Conservation (phyloP, 345 rosid genomes). For the Euphorbia peplus region DNA sequence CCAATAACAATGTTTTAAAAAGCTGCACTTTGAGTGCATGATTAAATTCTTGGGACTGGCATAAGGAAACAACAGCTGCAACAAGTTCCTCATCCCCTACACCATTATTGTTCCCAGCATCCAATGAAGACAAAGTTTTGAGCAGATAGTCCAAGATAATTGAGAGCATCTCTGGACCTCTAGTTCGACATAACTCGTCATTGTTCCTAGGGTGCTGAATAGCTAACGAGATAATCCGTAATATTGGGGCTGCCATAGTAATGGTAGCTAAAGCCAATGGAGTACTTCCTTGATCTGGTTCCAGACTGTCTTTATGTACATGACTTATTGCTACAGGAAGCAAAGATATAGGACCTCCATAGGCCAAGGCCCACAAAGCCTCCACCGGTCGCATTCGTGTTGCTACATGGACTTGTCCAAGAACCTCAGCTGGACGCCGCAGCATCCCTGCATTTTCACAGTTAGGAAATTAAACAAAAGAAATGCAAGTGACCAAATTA, state of each 20-base stretch:
- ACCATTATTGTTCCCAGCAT: slow-evolving; percentile 54
- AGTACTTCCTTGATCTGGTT: slow-evolving; percentile 60
- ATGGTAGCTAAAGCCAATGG: slow-evolving; percentile 58
- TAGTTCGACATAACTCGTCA: slow-evolving; percentile 73
- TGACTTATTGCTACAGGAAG: slow-evolving; percentile 80
- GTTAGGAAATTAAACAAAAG: slow-evolving; percentile 18
- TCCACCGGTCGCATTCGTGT: slow-evolving; percentile 79
- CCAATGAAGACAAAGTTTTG: slow-evolving; percentile 68
- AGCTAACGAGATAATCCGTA: slow-evolving; percentile 78
- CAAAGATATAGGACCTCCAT: slow-evolving; percentile 95
- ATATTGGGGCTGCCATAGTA: slow-evolving; percentile 84
- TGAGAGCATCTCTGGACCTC: slow-evolving; percentile 89
- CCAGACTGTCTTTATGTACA: slow-evolving; percentile 71
- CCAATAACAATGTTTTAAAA: slow-evolving; percentile 78
- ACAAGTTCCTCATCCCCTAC: slow-evolving; percentile 93
- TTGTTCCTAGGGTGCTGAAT: slow-evolving; percentile 84
- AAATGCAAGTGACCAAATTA: slow-evolving; percentile 8
- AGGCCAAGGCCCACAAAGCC: slow-evolving; percentile 93
- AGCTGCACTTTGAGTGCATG: slow-evolving; percentile 93
- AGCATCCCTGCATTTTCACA: slow-evolving; percentile 52
- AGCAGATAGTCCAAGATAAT: slow-evolving; percentile 83
- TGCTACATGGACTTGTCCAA: slow-evolving; percentile 98
- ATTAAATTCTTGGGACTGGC: slow-evolving; percentile 84
- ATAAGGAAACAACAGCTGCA: slow-evolving; percentile 88
- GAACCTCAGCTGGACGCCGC: slow-evolving; percentile 96